Evolutionary conservation across 768 basidiomycete species (phyloP), one percentile per base, ranked within the genome.

Genomic region (Austroboletus eburneus): DNA sequence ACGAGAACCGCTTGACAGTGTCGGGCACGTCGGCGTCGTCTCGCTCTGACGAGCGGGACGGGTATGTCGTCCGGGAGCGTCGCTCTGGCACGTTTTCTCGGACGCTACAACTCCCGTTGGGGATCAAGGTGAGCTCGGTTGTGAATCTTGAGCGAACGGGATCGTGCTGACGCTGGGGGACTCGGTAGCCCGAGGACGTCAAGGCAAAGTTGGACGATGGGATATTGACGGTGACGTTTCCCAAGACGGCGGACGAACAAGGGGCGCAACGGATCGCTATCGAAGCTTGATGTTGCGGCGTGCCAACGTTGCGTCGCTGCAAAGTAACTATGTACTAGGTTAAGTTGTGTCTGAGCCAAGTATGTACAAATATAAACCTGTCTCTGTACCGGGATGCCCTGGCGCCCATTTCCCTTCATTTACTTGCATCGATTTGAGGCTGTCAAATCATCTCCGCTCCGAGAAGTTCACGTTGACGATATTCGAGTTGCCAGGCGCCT

Each of bases 191-290:
- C 6, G 66, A 73, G 24, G 66, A 74, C 16, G 70, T 79, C 48
- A 72, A 70, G 45, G 76, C 77, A 0, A 59, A 54, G 24, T 70
- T 78, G 69, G 68, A 72, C 36, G 55, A 75, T 27, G 76, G 75
- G 5, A 50, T 80, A 8, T 51, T 79, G 46, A 66, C 62, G 0
- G 65, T 78, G 30, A 71, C 62, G 9, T 78, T 76, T 65, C 77
- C 73, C 6, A 74, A 70, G 59, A 57, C 65, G 4, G 58, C 13
- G 1, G 16, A 65, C 1, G 76, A 75, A 43, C 47, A 59, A 45
- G 66, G 66, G 2, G 69, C 72, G 13, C 72, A 70, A 56, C 72
- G 63, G 29, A 72, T 78, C 30, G 55, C 62, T 4, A 38, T 49
- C 12, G 27, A 27, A 6, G 12, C 27, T 6, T 27, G 27, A 27